phyloP scores from a whole-genome alignment of 2,329 filamentous ascomycete species.

The Colletotrichum chlorophyti region DNA sequence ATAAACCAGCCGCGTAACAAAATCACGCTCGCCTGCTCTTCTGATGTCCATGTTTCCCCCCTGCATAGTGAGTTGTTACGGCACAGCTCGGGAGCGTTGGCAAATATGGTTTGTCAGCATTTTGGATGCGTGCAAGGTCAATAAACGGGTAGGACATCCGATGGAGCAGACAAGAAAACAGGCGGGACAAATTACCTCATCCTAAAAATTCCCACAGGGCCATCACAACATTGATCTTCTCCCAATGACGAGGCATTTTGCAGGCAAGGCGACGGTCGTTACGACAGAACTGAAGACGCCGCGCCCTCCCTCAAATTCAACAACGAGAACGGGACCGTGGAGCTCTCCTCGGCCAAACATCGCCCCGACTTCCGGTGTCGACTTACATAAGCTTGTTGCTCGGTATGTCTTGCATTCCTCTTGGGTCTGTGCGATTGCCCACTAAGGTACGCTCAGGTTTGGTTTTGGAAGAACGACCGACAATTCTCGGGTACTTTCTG shows the following conservation, averaged over 20 bases:
- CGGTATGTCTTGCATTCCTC: background rate
- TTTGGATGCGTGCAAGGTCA: background rate
- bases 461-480: background rate
- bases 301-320: background rate
- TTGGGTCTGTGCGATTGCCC: background rate
- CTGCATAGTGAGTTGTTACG: too few species aligned
- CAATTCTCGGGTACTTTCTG: background rate
- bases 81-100: background rate
- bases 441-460: too few species aligned
- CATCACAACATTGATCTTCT: background rate
- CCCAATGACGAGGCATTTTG: background rate
- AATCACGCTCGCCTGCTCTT: too few species aligned
- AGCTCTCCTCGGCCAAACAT: background rate
- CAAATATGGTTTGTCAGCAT: slow-evolving; percentile 22
- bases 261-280: slow-evolving; percentile 12
- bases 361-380: slow-evolving; percentile 15
- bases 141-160: background rate
- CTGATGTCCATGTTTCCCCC: too few species aligned
- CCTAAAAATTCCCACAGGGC: slow-evolving; percentile 8
- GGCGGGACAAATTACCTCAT: slow-evolving; percentile 21
- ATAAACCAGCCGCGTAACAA: too few species aligned
- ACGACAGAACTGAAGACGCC: slow-evolving; percentile 13
- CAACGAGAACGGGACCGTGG: background rate
- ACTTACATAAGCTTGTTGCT: slow-evolving; percentile 12
- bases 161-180: background rate